Evolutionary conservation across 1,284 basidiomycete genomes (phyloP), one percentile per base, ranked within the genome.

Genomic region (Anthracocystis panici-leucophaei): DNA sequence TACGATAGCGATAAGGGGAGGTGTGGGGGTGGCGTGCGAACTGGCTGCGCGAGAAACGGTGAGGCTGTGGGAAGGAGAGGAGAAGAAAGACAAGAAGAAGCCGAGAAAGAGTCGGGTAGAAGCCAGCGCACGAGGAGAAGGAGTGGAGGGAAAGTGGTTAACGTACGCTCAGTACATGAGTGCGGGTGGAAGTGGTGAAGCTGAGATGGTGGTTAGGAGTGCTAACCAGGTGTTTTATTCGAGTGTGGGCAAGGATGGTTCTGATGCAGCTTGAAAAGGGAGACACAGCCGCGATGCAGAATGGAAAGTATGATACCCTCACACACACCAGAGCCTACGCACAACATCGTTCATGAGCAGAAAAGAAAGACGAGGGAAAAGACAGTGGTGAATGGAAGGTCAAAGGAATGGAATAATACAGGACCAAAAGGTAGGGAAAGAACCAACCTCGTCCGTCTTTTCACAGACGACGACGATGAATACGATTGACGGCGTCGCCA

Each of bases 211-310:
- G 4, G 52, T 63, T 4, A 54, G n/a, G 29, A 52, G 52, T 20
- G 67, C 67, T 1, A 70, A 70, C 35, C 18, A 16, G 25, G 21
- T 52, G 5, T 70, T 70, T 41, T 65, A 70, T 18, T 57, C 65
- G 25, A 2, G 44, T 5, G n/a, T 6, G 5, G n/a, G 29, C 9
- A 38, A 27, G 21, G 23, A 2, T 25, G 46, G 21, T n/a, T 27
- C 12, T 18, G 29, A n/a, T 9, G 49, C 33, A 10, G 49, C 49
- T n/a, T 51, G 29, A 29, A 38, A 27, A n/a, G 5, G n/a, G n/a
- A n/a, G 21, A 18, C 25, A 12, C 29, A 31, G 10, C 4, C 5
- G 49, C 49, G 11, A 46, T 46, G 20, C 27, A 14, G 11, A 31
- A 33, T 20, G 11, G 2, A n/a, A 20, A 50, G 3, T 33, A 33